Evolutionary conservation across 345 rosid genomes (phyloP), one percentile per base, ranked within the genome.

Genomic region (Hirschfeldia incana): DNA sequence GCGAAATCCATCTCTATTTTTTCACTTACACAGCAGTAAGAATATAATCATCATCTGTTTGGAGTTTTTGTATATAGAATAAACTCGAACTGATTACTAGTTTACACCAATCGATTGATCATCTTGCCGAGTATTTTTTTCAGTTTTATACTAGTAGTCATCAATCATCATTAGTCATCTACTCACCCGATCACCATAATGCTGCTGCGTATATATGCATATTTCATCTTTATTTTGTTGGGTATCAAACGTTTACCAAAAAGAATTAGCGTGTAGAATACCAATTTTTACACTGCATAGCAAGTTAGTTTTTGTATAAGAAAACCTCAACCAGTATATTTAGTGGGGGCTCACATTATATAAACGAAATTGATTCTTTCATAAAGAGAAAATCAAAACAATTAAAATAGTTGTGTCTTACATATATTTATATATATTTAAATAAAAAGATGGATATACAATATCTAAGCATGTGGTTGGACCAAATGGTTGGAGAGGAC

Each of bases 401-500:
- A 55, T 2, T 55, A 34, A n/a, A 27, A 65, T 30, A 55, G 17
- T 17, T 36, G 21, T 3, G 39, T 77, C 78, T 69, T 68, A 68
- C 74, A 62, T 9, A 44, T 44, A 68, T 10, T 42, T 28, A 39
- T 17, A 57, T 17, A 57, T 30, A 64, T 2, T 6, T 0, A 46
- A 39, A 62, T 33, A 70, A 60, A 46, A 28, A 74, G 51, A 58
- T 68, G 67, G 71, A 79, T 68, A 74, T 55, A 51, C 37, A 62
- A 73, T 69, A 75, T 69, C 63, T n/a, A 75, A 69, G 72, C 67
- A 80, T 80, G 76, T 75, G 79, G 83, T 69, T 80, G 79, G 79
- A 79, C 78, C 66, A 69, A 74, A 74, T 46, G 69, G 78, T 69
- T 39, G 76, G 74, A 70, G 72, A 69, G 46, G 46, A 10, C 12